Evolutionary conservation across 2,329 filamentous ascomycete genomes (phyloP).

Genomic region (Colletotrichum sp.): DNA sequence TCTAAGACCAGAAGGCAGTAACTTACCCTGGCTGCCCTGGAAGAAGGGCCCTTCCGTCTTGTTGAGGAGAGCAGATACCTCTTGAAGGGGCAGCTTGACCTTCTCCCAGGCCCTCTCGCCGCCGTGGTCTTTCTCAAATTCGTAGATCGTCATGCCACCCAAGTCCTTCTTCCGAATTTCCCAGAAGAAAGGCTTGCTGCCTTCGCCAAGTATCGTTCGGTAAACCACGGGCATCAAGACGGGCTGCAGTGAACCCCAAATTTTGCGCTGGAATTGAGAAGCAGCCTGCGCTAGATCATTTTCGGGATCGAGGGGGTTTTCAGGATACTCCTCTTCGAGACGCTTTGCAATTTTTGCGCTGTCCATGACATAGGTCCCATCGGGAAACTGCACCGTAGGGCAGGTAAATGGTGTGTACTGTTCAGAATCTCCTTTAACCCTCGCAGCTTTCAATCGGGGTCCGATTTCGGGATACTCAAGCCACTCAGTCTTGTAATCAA

Average conservation of each 20-base stretch:
- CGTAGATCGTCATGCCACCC: constrained; percentile 55
- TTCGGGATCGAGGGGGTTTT: constrained; percentile 62
- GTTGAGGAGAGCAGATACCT: constrained; percentile 51
- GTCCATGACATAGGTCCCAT: constrained; percentile 68
- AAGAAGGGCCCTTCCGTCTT: constrained; percentile 68
- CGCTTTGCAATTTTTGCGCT: constrained; percentile 62
- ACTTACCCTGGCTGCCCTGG: constrained; percentile 54
- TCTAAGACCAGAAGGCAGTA: too few relatives aligned
- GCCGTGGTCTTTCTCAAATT: constrained; percentile 50
- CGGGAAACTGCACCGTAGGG: constrained; percentile 59
- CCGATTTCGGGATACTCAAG: constrained; percentile 71
- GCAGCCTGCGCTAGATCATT: constrained; percentile 53
- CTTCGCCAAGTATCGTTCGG: constrained; percentile 52
- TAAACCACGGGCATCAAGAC: constrained; percentile 56
- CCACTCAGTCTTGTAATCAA: constrained; percentile 74
- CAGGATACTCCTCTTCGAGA: constrained; percentile 64
- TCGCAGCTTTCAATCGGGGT: constrained; percentile 51
- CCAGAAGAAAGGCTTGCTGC: constrained; percentile 60
- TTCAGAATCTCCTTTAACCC: constrained; percentile 49
- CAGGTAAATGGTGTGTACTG: constrained; percentile 51
- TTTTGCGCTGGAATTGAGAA: constrained; percentile 37
- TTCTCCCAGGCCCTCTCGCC: constrained; percentile 55
- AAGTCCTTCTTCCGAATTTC: constrained; percentile 51
- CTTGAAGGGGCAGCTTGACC: constrained; percentile 38
- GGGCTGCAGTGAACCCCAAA: constrained; percentile 38